These are phyloP conservation scores for Trametes cubensis DNA, from an alignment of 768 basidiomycete genomes.

Conservation along the genomic window DNA sequence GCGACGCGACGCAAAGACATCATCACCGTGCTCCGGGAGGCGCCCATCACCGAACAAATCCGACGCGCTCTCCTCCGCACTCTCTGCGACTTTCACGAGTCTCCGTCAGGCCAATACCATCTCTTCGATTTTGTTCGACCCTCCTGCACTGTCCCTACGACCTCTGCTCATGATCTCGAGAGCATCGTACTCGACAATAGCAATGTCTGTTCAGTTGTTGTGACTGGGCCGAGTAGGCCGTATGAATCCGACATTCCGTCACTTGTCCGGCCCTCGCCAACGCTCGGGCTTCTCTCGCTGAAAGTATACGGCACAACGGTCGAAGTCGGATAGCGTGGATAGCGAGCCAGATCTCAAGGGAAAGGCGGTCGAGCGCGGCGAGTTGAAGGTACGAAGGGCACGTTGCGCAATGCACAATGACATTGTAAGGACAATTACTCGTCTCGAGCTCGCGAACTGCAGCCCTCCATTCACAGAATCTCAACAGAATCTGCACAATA, in stretches of 20 bases:
- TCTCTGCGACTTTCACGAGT: neutral
- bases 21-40: slow-evolving; percentile 17
- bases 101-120: slow-evolving; percentile 11
- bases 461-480: too few relatives aligned
- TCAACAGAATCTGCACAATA: too few relatives aligned
- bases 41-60: slow-evolving; percentile 27
- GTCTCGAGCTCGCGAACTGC: too few relatives aligned
- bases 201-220: neutral
- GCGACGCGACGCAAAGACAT: slow-evolving; percentile 23
- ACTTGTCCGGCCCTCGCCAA: slow-evolving; percentile 1
- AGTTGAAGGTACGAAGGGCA: too few relatives aligned
- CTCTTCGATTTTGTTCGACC: slow-evolving; percentile 1
- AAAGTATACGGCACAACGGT: neutral
- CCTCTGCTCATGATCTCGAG: too few relatives aligned
- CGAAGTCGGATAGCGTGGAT: neutral
- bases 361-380: too few relatives aligned
- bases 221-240: neutral
- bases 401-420: too few relatives aligned
- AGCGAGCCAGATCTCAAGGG: neutral
- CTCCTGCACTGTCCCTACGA: neutral
- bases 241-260: slow-evolving; percentile 6
- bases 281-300: neutral
- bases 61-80: slow-evolving; percentile 10
- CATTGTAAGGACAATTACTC: too few relatives aligned
- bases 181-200: too few relatives aligned